phyloP scores from a whole-genome alignment of 2,329 filamentous ascomycete genomes.

The Alternaria ethzedia region DNA sequence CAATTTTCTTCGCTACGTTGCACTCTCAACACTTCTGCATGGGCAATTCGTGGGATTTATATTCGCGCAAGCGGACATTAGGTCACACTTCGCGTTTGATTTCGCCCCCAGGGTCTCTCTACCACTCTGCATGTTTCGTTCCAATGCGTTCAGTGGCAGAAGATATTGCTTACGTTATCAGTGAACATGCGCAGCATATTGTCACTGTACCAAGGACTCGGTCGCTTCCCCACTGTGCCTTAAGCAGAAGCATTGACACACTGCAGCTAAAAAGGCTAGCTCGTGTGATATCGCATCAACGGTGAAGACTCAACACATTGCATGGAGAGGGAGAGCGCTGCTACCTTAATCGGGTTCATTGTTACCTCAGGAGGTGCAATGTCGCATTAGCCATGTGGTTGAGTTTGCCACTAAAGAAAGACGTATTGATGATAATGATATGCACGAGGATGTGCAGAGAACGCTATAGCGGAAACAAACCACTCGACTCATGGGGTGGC shows the following conservation, averaged over 20 bases:
- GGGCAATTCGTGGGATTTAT: background rate
- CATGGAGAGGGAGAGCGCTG: background rate
- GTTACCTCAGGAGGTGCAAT: background rate
- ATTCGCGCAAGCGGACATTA: background rate
- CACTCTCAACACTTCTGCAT: background rate
- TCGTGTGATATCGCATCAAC: background rate
- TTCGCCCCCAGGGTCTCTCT: background rate
- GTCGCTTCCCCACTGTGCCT: background rate
- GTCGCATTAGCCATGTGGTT: background rate
- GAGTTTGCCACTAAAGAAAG: background rate
- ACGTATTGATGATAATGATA: background rate
- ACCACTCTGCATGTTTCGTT: background rate
- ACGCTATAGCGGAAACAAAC: background rate
- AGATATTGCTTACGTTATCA: background rate
- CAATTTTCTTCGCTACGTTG: background rate
- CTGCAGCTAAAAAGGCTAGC: background rate
- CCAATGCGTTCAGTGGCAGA: background rate
- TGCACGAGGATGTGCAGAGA: no score
- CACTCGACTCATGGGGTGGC: background rate
- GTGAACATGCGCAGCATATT: no score
- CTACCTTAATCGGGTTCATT: background rate
- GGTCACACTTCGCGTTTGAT: background rate
- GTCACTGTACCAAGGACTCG: background rate
- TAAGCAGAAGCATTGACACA: background rate
- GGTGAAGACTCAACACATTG: background rate